These are phyloP conservation scores for Clarireedia paspali DNA, from an alignment of 2,329 filamentous ascomycete species.

Conservation along the genomic window DNA sequence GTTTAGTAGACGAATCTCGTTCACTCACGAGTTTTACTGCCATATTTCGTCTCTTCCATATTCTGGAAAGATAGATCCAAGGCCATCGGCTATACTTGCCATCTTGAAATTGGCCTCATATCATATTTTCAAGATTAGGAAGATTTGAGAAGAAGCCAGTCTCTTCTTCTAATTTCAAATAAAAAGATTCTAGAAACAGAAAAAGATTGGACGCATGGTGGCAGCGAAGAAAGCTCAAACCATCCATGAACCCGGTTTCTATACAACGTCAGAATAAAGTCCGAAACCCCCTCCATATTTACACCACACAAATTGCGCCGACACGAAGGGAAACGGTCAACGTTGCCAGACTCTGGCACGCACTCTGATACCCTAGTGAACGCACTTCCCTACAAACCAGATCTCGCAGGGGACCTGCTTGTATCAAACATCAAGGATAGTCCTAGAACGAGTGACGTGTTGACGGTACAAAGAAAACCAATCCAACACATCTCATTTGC, in stretches of 20 bases:
- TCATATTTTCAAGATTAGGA: background rate
- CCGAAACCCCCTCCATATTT: background rate
- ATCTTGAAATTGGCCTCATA: background rate
- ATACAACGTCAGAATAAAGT: constrained; percentile 1
- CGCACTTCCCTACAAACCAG: constrained; percentile 18
- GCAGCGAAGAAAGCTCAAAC: background rate
- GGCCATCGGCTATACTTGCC: background rate
- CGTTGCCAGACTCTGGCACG: constrained; percentile 5
- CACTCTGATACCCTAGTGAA: constrained; percentile 15
- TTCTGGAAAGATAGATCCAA: background rate
- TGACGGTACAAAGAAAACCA: constrained; percentile 11
- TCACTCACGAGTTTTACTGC: too few species aligned
- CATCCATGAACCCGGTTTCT: constrained; percentile 3
- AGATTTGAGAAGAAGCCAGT: background rate
- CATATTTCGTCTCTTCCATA: too few species aligned
- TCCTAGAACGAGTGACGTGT: constrained; percentile 21
- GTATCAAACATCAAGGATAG: constrained; percentile 23
- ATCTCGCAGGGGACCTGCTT: constrained; percentile 25
- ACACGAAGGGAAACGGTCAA: constrained; percentile 4
- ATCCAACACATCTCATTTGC: constrained; percentile 6
- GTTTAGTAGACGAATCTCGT: too few species aligned
- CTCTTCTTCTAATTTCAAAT: background rate
- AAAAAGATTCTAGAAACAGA: constrained; percentile 2
- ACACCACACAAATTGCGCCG: constrained; percentile 8
- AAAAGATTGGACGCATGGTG: background rate